These are phyloP conservation scores for Ascocoryne sarcoides DNA, from an alignment of 2,329 filamentous ascomycete species.

Conservation along the genomic window DNA sequence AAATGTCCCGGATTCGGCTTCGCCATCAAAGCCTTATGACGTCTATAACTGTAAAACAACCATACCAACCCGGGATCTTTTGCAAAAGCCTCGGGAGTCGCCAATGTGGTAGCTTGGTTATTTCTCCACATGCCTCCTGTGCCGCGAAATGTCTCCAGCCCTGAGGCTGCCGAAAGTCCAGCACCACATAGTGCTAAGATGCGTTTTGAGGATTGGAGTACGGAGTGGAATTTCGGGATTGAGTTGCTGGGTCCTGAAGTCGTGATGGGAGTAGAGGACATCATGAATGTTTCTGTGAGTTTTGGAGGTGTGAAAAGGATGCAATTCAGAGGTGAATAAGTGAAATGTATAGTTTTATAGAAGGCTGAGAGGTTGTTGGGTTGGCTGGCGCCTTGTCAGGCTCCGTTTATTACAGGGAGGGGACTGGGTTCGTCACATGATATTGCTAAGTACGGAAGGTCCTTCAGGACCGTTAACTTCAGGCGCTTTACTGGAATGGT, in stretches of 20 bases:
- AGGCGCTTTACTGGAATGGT: too few relatives aligned
- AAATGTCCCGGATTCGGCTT: conserved; percentile 71
- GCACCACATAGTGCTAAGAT: conserved; percentile 37
- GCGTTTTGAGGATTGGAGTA: conserved; percentile 15
- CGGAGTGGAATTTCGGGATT: conserved; percentile 15
- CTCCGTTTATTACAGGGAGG: too few relatives aligned
- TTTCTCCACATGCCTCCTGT: conserved; percentile 79
- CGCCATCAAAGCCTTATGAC: conserved; percentile 69
- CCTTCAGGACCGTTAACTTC: too few relatives aligned
- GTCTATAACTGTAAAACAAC: conserved; percentile 80
- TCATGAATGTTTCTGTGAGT: too few relatives aligned
- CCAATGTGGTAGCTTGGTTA: conserved; percentile 63
- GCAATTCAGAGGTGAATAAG: too few relatives aligned
- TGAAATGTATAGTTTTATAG: too few relatives aligned
- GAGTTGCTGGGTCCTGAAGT: conserved; percentile 14
- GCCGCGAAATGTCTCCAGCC: conserved; percentile 72
- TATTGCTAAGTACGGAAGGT: too few relatives aligned
- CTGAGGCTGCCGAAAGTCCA: conserved; percentile 50
- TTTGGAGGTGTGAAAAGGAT: too few relatives aligned
- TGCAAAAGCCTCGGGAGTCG: conserved; percentile 70
- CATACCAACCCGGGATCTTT: conserved; percentile 72
- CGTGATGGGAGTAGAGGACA: not conserved
- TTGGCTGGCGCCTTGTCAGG: too few relatives aligned
- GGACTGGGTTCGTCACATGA: too few relatives aligned
- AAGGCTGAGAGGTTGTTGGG: too few relatives aligned